These are phyloP conservation scores for Elsinoe necatrix DNA, from an alignment of 2,329 filamentous ascomycete genomes.

Conservation along the genomic window DNA sequence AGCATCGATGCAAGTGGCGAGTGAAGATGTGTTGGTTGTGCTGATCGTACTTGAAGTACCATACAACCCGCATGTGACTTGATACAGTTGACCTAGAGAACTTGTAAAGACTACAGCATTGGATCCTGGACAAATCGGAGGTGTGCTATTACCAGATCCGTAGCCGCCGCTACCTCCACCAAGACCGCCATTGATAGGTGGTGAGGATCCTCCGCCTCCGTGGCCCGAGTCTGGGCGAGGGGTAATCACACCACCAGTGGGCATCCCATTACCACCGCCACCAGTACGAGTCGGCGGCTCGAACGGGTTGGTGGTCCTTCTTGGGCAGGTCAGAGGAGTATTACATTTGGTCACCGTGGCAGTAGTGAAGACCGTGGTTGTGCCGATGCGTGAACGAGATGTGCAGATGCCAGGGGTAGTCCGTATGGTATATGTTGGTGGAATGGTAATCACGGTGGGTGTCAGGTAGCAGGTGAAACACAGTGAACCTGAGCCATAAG, in stretches of 20 bases:
- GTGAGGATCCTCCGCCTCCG: constrained; percentile 8
- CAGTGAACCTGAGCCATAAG: constrained; percentile 18
- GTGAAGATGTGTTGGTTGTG: constrained; percentile 21
- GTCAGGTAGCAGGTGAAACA: constrained; percentile 27
- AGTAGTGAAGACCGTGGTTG: constrained; percentile 27
- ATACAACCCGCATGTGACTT: constrained; percentile 22
- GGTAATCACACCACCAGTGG: constrained; percentile 5
- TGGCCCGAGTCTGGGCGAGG: not conserved
- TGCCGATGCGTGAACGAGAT: constrained; percentile 21
- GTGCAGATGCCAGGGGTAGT: constrained; percentile 16
- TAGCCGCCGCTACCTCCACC: constrained; percentile 10
- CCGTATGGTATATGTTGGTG: not conserved
- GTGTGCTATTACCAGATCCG: constrained; percentile 16
- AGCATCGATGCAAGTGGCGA: constrained; percentile 25
- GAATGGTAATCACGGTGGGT: constrained; percentile 21
- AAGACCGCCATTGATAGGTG: constrained; percentile 10
- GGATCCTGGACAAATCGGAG: constrained; percentile 24
- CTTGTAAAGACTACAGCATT: constrained; percentile 22
- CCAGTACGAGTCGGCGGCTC: not conserved
- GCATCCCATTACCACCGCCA: not conserved
- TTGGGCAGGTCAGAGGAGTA: constrained; percentile 24
- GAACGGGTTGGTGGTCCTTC: constrained; percentile 5
- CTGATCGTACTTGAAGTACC: constrained; percentile 22
- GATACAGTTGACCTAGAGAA: constrained; percentile 24
- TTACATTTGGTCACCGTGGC: constrained; percentile 27